Percentiles rank a stretch among this genome's conserved stretches.
Conservation (phyloP, 768 basidiomycete genomes). For the Pulveroboletus ravenelii region DNA sequence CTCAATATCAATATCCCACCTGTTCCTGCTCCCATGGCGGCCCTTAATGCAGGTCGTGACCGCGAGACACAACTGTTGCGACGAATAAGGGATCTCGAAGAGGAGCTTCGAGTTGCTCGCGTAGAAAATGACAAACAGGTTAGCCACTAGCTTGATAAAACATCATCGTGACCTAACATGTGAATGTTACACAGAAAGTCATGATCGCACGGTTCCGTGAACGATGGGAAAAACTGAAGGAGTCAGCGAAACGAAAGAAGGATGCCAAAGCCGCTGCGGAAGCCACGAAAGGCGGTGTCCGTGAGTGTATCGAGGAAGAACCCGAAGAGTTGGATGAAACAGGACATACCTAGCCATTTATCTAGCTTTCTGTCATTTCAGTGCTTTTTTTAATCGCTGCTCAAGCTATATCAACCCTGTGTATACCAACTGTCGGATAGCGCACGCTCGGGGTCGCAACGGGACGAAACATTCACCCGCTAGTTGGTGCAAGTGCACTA, state of each 20-base stretch:
- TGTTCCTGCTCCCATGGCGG: slow-evolving; percentile 43
- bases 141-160: slow-evolving; percentile 18
- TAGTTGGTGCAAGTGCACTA: background rate
- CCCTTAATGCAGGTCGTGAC: slow-evolving; percentile 49
- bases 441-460: background rate
- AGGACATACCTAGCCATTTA: background rate
- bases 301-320: slow-evolving; percentile 67
- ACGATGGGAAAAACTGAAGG: slow-evolving; percentile 87
- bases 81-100: slow-evolving; percentile 70
- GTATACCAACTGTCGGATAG: slow-evolving; percentile 6
- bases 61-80: slow-evolving; percentile 50
- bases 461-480: background rate
- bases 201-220: slow-evolving; percentile 82
- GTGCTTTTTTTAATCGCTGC: slow-evolving; percentile 4
- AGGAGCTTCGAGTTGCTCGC: slow-evolving; percentile 59
- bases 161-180: slow-evolving; percentile 9
- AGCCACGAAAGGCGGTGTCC: slow-evolving; percentile 40
- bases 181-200: slow-evolving; percentile 51
- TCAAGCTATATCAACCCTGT: slow-evolving; percentile 9
- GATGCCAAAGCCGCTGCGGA: slow-evolving; percentile 58
- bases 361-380: background rate
- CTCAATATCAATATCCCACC: slow-evolving; percentile 56
- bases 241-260: slow-evolving; percentile 82
- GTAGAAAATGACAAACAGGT: slow-evolving; percentile 84
- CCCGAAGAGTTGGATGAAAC: slow-evolving; percentile 48